phyloP scores from a whole-genome alignment of 1,284 basidiomycete genomes.

The Pyrrhoderma noxium region DNA sequence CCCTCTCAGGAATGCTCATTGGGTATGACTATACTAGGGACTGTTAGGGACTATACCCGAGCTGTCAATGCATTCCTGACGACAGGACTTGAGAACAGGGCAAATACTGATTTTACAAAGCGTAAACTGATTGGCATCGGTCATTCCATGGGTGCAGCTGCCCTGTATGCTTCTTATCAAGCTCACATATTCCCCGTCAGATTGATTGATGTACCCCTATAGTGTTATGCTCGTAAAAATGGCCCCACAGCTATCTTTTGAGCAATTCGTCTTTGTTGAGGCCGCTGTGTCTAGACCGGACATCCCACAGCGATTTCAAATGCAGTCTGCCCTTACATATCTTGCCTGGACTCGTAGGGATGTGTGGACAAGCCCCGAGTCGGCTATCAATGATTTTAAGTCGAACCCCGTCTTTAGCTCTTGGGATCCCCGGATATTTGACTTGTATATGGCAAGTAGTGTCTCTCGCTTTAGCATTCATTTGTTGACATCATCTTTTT shows the following conservation, averaged over 20 bases:
- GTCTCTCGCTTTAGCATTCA: neutral
- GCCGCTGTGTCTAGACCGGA: neutral
- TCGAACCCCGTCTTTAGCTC: constrained; percentile 15
- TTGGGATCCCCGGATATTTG: constrained; percentile 22
- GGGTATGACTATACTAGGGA: constrained; percentile 25
- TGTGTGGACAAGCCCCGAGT: constrained; percentile 19
- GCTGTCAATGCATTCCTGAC: constrained; percentile 30
- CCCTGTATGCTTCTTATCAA: neutral
- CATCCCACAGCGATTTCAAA: neutral
- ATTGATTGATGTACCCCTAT: neutral
- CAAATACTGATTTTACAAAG: constrained; percentile 26
- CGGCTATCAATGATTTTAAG: constrained; percentile 17
- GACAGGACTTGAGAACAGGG: constrained; percentile 28
- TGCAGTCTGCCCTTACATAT: neutral
- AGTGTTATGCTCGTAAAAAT: constrained; percentile 2
- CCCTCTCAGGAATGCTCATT: constrained; percentile 14
- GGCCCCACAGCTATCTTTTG: neutral
- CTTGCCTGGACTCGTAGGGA: constrained; percentile 15
- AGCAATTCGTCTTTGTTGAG: neutral
- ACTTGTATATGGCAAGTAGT: constrained; percentile 20
- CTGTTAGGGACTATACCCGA: constrained; percentile 28
- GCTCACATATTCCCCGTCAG: no score
- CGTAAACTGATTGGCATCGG: constrained; percentile 32
- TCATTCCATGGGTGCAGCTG: constrained; percentile 40
- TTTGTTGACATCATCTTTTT: neutral